phyloP scores from a whole-genome alignment of 805 yeast genomes.

The Ogataea ganodermae region DNA sequence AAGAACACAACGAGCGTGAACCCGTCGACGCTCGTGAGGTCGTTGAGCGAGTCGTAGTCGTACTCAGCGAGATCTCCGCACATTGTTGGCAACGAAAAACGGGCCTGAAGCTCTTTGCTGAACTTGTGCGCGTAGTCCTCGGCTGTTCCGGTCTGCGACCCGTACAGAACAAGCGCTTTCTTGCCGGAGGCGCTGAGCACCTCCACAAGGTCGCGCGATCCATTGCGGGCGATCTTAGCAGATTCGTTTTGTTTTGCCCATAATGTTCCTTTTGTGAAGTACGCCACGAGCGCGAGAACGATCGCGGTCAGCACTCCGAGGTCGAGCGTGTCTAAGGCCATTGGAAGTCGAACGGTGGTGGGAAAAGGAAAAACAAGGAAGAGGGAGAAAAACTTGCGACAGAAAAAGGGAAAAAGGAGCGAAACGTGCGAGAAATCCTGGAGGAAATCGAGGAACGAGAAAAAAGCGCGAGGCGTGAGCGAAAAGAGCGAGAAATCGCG shows the following conservation, averaged over 20 bases:
- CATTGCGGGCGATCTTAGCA: slow-evolving; percentile 27
- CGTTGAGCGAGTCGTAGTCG: slow-evolving; percentile 76
- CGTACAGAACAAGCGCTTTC: slow-evolving; percentile 79
- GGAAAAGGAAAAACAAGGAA: neutral
- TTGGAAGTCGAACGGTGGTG: slow-evolving; percentile 17
- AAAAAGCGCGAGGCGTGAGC: neutral
- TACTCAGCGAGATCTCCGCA: slow-evolving; percentile 86
- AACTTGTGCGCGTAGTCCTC: slow-evolving; percentile 94
- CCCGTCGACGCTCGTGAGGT: slow-evolving; percentile 59
- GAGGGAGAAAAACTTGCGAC: neutral
- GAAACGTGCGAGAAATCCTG: no score
- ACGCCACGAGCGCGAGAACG: slow-evolving; percentile 63
- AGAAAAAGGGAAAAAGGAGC: neutral
- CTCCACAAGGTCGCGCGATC: slow-evolving; percentile 56
- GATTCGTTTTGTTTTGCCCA: slow-evolving; percentile 40
- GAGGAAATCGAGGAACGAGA: neutral
- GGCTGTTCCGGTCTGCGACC: slow-evolving; percentile 98
- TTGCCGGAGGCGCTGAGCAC: slow-evolving; percentile 63
- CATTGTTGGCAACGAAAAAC: slow-evolving; percentile 80
- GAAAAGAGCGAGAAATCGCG: no score
- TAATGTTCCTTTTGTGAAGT: slow-evolving; percentile 62
- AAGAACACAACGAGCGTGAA: slow-evolving; percentile 58
- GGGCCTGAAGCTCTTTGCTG: slow-evolving; percentile 81
- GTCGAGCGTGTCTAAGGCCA: slow-evolving; percentile 75
- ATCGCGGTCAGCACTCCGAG: slow-evolving; percentile 65